phyloP scores from a whole-genome alignment of 2,329 filamentous ascomycete genomes.

The Sporothrix sp. region DNA sequence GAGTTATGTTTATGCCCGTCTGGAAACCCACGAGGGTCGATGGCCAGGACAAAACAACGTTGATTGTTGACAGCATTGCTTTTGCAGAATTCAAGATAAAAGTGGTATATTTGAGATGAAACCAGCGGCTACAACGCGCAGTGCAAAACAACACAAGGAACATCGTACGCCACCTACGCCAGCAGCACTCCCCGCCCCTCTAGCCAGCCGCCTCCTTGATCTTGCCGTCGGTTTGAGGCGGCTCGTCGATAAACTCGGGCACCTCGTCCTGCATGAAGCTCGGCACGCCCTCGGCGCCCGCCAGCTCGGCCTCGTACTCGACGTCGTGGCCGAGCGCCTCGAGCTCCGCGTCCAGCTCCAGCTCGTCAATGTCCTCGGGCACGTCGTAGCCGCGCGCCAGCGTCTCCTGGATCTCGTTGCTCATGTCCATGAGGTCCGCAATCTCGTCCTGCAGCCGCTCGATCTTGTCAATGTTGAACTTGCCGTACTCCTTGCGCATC shows the following conservation, averaged over 20 bases:
- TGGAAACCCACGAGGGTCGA: too few relatives aligned
- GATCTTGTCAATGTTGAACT: conserved; percentile 95
- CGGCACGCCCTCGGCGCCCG: conserved; percentile 52
- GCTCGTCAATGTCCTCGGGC: conserved; percentile 94
- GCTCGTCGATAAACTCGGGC: conserved; percentile 87
- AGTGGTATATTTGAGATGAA: too few relatives aligned
- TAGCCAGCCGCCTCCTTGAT: conserved; percentile 17
- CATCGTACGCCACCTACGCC: too few relatives aligned
- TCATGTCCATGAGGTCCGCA: conserved; percentile 94
- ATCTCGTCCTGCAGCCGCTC: conserved; percentile 98
- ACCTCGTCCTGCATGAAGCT: conserved; percentile 86
- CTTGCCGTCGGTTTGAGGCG: conserved; percentile 38
- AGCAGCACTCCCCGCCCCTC: too few relatives aligned
- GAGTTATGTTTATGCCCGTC: too few relatives aligned
- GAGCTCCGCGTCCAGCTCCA: conserved; percentile 89
- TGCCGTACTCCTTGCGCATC: conserved; percentile 87
- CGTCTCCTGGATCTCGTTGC: conserved; percentile 96
- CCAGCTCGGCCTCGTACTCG: conserved; percentile 67
- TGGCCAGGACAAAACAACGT: too few relatives aligned
- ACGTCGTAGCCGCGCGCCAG: conserved; percentile 86
- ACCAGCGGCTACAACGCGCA: too few relatives aligned
- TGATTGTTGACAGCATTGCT: too few relatives aligned
- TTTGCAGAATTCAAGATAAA: too few relatives aligned
- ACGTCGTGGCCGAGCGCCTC: conserved; percentile 90
- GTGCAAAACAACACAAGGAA: too few relatives aligned